A percentile compares a stretch with the other conserved stretches of the same genome.
Conservation (phyloP, 176 grass and related monocot genomes). For the Eragrostis curvula region DNA sequence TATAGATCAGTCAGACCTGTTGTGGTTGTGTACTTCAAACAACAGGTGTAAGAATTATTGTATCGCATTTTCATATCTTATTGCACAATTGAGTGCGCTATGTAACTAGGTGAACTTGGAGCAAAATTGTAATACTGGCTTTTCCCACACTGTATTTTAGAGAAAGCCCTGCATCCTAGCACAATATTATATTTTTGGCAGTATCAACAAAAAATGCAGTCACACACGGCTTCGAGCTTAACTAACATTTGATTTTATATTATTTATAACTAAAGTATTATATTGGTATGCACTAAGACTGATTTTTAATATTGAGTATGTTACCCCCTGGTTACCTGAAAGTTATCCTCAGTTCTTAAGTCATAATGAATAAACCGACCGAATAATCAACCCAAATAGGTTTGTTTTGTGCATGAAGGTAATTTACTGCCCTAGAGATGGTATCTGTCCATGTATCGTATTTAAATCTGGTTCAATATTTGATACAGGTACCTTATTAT, state of each 20-base stretch:
- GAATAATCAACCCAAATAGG: neutral
- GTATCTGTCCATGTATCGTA: neutral
- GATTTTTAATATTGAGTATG: neutral
- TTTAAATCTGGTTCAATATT: neutral
- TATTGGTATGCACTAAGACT: neutral
- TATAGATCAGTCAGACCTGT: too few relatives aligned
- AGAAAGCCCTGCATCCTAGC: neutral
- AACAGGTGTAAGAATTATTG: neutral
- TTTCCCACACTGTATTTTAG: neutral
- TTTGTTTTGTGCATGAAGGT: neutral
- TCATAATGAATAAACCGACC: neutral
- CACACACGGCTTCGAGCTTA: neutral
- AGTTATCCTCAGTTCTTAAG: neutral
- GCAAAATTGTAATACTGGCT: neutral
- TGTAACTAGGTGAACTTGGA: neutral
- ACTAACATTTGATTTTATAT: too few relatives aligned
- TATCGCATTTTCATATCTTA: neutral
- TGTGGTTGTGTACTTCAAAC: too few relatives aligned
- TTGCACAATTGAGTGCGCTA: neutral
- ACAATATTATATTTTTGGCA: neutral
- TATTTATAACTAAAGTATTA: neutral
- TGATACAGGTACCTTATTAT: constrained; percentile 33
- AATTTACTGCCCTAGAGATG: neutral
- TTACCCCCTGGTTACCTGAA: neutral
- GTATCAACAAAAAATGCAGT: neutral